These are phyloP conservation scores for Jacaranda mimosifolia DNA, from an alignment of 257 asterid species.

Conservation along the genomic window DNA sequence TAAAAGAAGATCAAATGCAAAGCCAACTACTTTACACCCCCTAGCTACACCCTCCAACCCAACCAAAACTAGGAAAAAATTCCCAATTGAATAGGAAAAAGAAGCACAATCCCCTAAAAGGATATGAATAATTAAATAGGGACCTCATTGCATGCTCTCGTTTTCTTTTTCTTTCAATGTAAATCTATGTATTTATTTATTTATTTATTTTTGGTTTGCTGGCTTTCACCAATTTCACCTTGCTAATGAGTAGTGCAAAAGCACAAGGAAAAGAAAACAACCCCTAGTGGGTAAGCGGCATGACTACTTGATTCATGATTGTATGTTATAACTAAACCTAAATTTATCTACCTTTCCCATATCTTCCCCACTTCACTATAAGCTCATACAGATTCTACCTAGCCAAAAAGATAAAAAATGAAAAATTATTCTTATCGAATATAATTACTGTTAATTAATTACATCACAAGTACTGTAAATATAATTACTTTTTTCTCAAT, in stretches of 20 bases:
- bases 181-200: neutral
- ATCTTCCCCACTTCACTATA: slow-evolving; percentile 14
- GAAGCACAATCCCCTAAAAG: neutral
- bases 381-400: slow-evolving; percentile 7
- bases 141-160: slow-evolving; percentile 30
- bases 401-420: neutral
- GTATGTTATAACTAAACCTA: slow-evolving; percentile 30
- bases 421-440: too few relatives aligned
- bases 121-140: neutral
- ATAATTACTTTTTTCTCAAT: too few relatives aligned
- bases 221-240: slow-evolving; percentile 40
- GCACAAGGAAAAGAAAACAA: slow-evolving; percentile 43
- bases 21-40: neutral
- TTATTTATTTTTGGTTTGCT: slow-evolving; percentile 5
- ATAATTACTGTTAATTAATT: too few relatives aligned
- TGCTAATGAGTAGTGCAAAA: slow-evolving; percentile 46
- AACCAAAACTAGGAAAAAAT: slow-evolving; percentile 8
- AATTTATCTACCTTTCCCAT: slow-evolving; percentile 26
- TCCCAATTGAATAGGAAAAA: neutral
- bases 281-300: slow-evolving; percentile 58
- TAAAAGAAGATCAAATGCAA: neutral
- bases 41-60: neutral
- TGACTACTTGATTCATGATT: slow-evolving; percentile 51
- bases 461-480: too few relatives aligned
- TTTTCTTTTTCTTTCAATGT: neutral